Percentiles rank a stretch among this genome's conserved stretches.
Evolutionary conservation across 306 rosid genomes (phyloP).

Genomic region (Betula pendula): DNA sequence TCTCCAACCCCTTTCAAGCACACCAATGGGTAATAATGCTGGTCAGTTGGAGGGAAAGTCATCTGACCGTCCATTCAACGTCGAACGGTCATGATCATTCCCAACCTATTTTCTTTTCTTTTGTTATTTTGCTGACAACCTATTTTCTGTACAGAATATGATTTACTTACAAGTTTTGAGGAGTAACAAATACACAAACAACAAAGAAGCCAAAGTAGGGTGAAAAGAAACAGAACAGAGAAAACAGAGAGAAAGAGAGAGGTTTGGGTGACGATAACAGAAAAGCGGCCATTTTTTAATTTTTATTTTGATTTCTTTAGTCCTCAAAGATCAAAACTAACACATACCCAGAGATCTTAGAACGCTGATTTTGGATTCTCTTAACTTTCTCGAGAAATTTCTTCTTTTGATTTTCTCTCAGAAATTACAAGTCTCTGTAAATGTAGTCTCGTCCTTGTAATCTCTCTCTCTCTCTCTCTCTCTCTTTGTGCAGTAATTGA

Average conservation of each 20-base stretch:
- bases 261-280: background rate
- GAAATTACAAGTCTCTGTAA: background rate
- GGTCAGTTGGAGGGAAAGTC: constrained; percentile 1
- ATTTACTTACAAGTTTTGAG: background rate
- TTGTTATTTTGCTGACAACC: background rate
- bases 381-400: background rate
- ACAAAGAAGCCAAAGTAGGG: background rate
- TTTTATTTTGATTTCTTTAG: background rate
- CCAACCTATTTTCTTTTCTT: background rate
- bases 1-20: background rate
- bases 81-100: constrained; percentile 21
- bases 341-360: constrained; percentile 16
- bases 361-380: constrained; percentile 10
- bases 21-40: background rate
- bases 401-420: background rate
- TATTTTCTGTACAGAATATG: background rate
- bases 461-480: background rate
- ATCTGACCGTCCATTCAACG: constrained; percentile 20
- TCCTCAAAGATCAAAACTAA: constrained; percentile 18
- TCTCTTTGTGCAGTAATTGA: background rate
- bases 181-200: background rate
- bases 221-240: constrained; percentile 16
- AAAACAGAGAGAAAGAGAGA: constrained; percentile 2
- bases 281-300: background rate
- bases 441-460: constrained; percentile 9